Percentiles rank a stretch among this genome's conserved stretches.
These are phyloP conservation scores for Ulmus americana DNA, from an alignment of 331 rosid species.

Conservation along the genomic window DNA sequence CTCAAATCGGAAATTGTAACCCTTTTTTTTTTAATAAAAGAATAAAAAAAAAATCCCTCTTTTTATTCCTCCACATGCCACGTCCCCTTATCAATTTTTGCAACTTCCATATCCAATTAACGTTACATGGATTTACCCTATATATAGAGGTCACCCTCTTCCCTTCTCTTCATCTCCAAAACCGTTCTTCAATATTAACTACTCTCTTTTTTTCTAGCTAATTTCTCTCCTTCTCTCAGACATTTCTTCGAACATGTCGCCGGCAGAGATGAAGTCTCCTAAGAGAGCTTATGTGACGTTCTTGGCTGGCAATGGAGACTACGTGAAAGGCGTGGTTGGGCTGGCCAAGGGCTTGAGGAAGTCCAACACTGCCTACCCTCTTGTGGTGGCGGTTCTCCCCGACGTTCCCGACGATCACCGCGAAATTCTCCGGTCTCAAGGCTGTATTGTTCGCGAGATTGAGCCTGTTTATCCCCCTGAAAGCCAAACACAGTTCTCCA, in stretches of 20 bases:
- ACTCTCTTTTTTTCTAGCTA: not conserved
- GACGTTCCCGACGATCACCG: conserved; percentile 42
- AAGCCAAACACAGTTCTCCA: conserved; percentile 32
- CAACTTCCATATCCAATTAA: no score
- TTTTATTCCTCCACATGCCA: not conserved
- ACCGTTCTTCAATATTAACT: not conserved
- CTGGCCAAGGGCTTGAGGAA: conserved; percentile 37
- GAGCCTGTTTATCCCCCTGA: conserved; percentile 44
- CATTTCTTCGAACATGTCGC: not conserved
- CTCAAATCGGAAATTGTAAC: no score
- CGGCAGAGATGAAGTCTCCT: not conserved
- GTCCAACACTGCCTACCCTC: conserved; percentile 28
- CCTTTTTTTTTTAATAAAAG: no score
- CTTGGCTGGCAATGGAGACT: conserved; percentile 40
- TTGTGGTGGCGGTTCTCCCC: conserved; percentile 37
- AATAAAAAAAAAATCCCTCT: no score
- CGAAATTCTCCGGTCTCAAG: conserved; percentile 30
- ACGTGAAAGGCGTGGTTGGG: conserved; percentile 36
- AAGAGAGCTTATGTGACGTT: conserved; percentile 36
- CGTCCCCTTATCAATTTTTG: not conserved
- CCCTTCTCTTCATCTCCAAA: not conserved
- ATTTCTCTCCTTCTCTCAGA: not conserved
- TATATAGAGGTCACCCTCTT: no score
- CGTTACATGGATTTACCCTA: no score
- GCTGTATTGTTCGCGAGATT: conserved; percentile 34